A percentile compares a stretch with the other conserved stretches of the same genome.
Conservation (phyloP, 2,329 filamentous ascomycete species). For the Bertia moriformis region DNA sequence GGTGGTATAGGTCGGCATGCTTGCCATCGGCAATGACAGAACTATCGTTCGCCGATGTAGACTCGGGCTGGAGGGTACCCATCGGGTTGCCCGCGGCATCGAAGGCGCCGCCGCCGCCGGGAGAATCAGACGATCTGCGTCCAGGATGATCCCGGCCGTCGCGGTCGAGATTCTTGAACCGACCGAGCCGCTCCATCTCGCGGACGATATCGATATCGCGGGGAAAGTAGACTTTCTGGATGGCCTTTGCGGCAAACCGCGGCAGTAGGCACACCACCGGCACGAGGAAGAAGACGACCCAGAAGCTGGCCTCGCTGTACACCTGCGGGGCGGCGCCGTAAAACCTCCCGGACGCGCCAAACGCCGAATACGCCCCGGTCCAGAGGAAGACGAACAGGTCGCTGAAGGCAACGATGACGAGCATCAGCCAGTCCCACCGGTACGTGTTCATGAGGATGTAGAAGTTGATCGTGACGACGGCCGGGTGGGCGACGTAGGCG, state of each 20-base stretch:
- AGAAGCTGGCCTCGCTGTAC: constrained; percentile 72
- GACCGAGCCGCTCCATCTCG: constrained; percentile 72
- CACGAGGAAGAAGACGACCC: constrained; percentile 71
- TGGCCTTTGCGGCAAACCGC: constrained; percentile 68
- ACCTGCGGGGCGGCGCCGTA: constrained; percentile 67
- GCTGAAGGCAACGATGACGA: constrained; percentile 69
- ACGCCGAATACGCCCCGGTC: constrained; percentile 69
- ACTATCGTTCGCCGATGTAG: constrained; percentile 26
- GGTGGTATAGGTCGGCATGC: constrained; percentile 39
- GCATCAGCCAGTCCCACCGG: constrained; percentile 93
- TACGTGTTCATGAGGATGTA: constrained; percentile 96
- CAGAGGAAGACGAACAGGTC: constrained; percentile 84
- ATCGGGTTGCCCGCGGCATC: constrained; percentile 18
- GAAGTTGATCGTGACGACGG: constrained; percentile 76
- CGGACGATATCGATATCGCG: constrained; percentile 90
- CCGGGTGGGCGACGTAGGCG: constrained; percentile 70
- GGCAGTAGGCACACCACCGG: constrained; percentile 74
- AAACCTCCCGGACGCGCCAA: constrained; percentile 36
- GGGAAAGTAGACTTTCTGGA: constrained; percentile 89
- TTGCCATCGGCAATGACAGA: constrained; percentile 44
- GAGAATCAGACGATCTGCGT: too few species aligned
- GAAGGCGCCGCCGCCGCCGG: too few species aligned
- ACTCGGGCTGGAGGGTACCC: constrained; percentile 16
- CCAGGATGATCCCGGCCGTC: too few species aligned
- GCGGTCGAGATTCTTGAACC: constrained; percentile 60